These are phyloP conservation scores for Macroventuria anomochaeta DNA, from an alignment of 2,329 filamentous ascomycete genomes.

Conservation along the genomic window DNA sequence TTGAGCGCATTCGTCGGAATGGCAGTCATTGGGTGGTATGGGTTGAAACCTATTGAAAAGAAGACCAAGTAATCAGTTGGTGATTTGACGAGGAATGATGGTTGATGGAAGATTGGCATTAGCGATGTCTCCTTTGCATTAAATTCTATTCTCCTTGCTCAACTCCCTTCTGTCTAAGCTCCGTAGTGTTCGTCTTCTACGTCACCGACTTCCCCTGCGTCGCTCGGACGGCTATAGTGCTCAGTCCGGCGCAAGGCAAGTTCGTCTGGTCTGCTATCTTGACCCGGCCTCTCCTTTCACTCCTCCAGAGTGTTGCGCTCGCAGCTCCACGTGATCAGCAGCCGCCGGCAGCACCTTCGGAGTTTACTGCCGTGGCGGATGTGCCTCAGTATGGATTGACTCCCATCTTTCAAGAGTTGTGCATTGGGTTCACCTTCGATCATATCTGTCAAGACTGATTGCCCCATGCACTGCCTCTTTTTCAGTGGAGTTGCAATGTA, in stretches of 20 bases:
- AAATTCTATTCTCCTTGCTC: too few species aligned
- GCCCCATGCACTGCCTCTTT: too few species aligned
- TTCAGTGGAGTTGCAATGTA: not conserved
- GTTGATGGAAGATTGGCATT: not conserved
- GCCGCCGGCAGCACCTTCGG: not conserved
- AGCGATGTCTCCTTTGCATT: too few species aligned
- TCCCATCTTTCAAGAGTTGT: not conserved
- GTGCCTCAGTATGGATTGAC: not conserved
- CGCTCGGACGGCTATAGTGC: not conserved
- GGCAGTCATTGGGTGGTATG: slow-evolving; percentile 71
- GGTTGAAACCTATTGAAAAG: slow-evolving; percentile 50
- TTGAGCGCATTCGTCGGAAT: slow-evolving; percentile 73
- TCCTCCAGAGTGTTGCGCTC: not conserved
- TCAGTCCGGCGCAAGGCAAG: not conserved
- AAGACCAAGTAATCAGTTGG: not conserved
- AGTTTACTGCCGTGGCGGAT: not conserved
- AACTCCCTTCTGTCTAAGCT: not conserved
- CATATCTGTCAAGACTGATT: not conserved
- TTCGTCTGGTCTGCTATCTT: not conserved
- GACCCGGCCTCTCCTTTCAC: not conserved
- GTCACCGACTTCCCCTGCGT: not conserved
- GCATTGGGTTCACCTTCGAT: slow-evolving; percentile 2
- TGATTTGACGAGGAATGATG: too few species aligned
- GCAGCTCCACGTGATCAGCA: slow-evolving; percentile 1
- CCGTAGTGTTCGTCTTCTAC: not conserved